Conservation (phyloP, 768 basidiomycete species). For the Suillus tomentosus region DNA sequence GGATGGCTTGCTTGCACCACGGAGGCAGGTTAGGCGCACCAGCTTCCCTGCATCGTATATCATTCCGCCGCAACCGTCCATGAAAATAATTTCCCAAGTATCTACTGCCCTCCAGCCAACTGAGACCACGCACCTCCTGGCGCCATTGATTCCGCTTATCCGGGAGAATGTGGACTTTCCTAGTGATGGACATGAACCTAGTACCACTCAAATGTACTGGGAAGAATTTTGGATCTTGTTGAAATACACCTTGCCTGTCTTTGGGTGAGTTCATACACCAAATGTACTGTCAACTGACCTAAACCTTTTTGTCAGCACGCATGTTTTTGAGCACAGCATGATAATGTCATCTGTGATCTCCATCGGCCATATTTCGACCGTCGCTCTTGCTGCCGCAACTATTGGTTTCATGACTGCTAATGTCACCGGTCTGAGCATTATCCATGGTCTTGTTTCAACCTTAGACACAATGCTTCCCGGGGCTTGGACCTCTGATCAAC, state of each 20-base stretch:
- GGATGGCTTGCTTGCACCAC: background rate
- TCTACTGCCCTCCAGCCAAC: constrained; percentile 15
- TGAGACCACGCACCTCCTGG: constrained; percentile 62
- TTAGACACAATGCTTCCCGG: constrained; percentile 93
- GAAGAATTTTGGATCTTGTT: constrained; percentile 61
- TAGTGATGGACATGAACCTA: constrained; percentile 29
- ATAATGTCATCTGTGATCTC: constrained; percentile 85
- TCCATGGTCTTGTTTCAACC: constrained; percentile 81
- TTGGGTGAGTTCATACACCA: constrained; percentile 51
- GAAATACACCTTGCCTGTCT: constrained; percentile 73
- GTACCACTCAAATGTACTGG: constrained; percentile 39
- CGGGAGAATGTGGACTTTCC: constrained; percentile 41
- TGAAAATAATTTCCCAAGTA: constrained; percentile 27
- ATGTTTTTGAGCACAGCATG: constrained; percentile 84
- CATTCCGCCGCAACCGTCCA: constrained; percentile 28
- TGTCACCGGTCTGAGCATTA: constrained; percentile 58
- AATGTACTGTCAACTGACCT: background rate
- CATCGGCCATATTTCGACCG: constrained; percentile 90
- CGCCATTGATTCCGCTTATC: constrained; percentile 53
- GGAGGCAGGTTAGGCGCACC: constrained; percentile 13
- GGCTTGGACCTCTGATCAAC: constrained; percentile 90
- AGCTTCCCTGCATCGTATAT: constrained; percentile 37
- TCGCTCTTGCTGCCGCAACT: constrained; percentile 82
- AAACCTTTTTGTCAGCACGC: constrained; percentile 50
- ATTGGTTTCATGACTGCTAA: constrained; percentile 76